Percentiles rank a stretch among this genome's conserved stretches.
Evolutionary conservation across 345 rosid genomes (phyloP).

Genomic region (Pistacia vera): DNA sequence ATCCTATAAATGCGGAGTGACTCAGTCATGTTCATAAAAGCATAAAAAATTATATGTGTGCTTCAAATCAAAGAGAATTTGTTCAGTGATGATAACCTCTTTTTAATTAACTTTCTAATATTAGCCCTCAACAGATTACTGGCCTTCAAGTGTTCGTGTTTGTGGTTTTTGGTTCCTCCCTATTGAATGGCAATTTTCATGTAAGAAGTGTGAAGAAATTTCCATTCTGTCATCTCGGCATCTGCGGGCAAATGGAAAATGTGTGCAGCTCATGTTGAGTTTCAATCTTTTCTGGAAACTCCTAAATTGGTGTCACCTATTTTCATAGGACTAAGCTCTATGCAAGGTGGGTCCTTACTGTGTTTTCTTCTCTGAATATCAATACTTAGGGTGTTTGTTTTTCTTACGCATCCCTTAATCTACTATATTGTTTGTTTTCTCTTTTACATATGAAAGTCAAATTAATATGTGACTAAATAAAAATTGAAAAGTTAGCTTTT

Average conservation of each 20-base stretch:
- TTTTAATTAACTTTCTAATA: constrained; percentile 21
- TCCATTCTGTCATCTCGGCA: constrained; percentile 30
- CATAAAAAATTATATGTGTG: neutral
- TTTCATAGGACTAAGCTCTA: constrained; percentile 74
- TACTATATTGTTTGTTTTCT: no score
- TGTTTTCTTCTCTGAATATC: neutral
- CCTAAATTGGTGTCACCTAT: constrained; percentile 48
- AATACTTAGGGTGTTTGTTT: no score
- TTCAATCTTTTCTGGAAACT: constrained; percentile 52
- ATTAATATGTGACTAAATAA: no score
- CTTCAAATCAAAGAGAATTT: neutral
- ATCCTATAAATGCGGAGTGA: neutral
- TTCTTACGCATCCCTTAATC: no score
- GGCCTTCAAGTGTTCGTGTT: constrained; percentile 70
- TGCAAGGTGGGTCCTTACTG: constrained; percentile 66
- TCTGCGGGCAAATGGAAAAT: constrained; percentile 26
- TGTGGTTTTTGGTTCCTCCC: constrained; percentile 96
- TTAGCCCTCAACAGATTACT: constrained; percentile 59
- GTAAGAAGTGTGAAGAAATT: constrained; percentile 60
- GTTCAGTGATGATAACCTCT: neutral
- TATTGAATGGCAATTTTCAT: constrained; percentile 80
- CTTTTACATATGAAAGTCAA: no score
- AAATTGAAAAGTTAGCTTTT: no score
- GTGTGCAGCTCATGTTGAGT: constrained; percentile 62
- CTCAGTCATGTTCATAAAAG: neutral